Evolutionary conservation across 176 grass and related monocot species (phyloP).

Genomic region (Pontederia crassipes): DNA sequence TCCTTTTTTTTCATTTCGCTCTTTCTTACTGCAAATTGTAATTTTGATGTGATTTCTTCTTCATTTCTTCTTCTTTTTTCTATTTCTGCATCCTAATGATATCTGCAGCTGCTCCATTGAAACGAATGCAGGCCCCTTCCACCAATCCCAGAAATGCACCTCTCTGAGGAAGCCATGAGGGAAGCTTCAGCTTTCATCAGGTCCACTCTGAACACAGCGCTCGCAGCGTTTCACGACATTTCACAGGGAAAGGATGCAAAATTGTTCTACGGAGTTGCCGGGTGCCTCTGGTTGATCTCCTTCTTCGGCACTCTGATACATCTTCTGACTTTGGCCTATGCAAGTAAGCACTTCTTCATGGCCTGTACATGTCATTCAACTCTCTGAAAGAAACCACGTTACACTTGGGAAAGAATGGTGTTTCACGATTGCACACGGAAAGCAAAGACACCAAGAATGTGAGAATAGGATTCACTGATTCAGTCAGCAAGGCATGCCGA

Average conservation of each 20-base stretch:
- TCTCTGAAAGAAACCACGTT: background rate
- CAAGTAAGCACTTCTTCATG: conserved; percentile 26
- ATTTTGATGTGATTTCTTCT: background rate
- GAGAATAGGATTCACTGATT: too few species aligned
- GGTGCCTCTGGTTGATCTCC: conserved; percentile 35
- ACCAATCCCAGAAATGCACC: conserved; percentile 36
- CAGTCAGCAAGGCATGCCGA: too few species aligned
- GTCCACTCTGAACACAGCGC: conserved; percentile 21
- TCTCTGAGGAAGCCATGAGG: conserved; percentile 28
- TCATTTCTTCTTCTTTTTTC: background rate
- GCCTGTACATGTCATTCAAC: background rate
- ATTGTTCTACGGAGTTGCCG: conserved; percentile 42
- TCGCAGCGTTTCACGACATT: conserved; percentile 37
- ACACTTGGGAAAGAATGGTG: too few species aligned
- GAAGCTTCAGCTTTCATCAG: conserved; percentile 19
- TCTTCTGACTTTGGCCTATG: conserved; percentile 36
- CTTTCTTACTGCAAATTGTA: background rate
- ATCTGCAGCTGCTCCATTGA: conserved; percentile 3
- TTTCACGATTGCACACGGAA: too few species aligned
- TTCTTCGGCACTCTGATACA: conserved; percentile 29
- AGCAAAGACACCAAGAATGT: too few species aligned
- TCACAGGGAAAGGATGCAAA: conserved; percentile 38
- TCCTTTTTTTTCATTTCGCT: background rate
- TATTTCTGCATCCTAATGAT: background rate
- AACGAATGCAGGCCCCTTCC: conserved; percentile 31